Base-by-base conservation (phyloP, 768 basidiomycete species). In the Kondoa subrosea region DNA sequence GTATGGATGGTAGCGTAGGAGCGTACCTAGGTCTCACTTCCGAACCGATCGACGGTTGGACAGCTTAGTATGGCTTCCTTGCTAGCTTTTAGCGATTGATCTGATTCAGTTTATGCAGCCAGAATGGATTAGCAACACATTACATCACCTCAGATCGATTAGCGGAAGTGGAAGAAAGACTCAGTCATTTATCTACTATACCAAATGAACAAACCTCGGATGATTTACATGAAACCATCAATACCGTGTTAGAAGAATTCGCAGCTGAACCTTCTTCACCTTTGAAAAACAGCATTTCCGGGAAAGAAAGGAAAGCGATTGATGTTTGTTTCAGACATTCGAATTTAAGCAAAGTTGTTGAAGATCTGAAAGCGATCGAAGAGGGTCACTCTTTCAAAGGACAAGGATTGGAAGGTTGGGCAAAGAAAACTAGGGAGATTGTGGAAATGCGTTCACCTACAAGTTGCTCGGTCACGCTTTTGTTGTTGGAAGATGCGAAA, bases 61-160 rank as follows among this genome's bases (percentile, higher is more conserved):
- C 85, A 8, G 89, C 40, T 8, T 50, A 50, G 40, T 50, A 50
- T 50, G 12, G 40, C 8, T 8, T 50, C 40, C 87, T n/a, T n/a
- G n/a, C n/a, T n/a, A n/a, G n/a, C n/a, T n/a, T n/a, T n/a, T n/a
- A n/a, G n/a, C n/a, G n/a, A n/a, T n/a, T n/a, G n/a, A n/a, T n/a
- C n/a, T n/a, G n/a, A n/a, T 27, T 26, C 40, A 66, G 60, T n/a
- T 27, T 21, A 30, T 31, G 61, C 59, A 57, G 31, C 25, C 90
- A 91, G 71, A 84, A 85, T 73, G 93, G 95, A 33, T 82, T 97
- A 73, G 92, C 93, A 2, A 96, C 95, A 1, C 95, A 99, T 77
- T 97, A 82, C 74, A 83, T 97, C 65, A 84, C 89, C 12, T 86
- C 88, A 56, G 81, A 84, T 66, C 82, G 84, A 68, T 79, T 97